Evolutionary conservation across 176 grass and related monocot species (phyloP), one percentile per base, ranked within the genome.

Genomic region (Poa annua): DNA sequence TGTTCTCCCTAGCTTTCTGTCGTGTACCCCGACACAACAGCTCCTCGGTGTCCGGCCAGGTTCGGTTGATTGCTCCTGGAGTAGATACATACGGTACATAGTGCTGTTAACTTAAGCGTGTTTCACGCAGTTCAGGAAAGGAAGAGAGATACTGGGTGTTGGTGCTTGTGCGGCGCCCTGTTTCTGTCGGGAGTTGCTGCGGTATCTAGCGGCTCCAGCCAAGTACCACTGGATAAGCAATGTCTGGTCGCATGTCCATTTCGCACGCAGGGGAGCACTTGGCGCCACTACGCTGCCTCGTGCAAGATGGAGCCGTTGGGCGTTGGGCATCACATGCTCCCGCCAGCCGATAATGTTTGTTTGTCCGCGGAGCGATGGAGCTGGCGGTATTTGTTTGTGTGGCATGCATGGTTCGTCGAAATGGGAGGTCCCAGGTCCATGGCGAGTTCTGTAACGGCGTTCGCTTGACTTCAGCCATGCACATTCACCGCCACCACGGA

Each of bases 301-400:
- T 51, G 41, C 36, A 25, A 71, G 42, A 45, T 45, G 44, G 62
- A 39, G 47, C 44, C 85, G 45, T 44, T 44, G 22, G 70, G 70
- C 85, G 45, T 44, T 44, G 22, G 70, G 70, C 29, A 1, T 82
- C 79, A 71, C 79, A 82, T 82, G 79, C 24, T 48, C 8, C 3
- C 41, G 12, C n/a, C 41, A 16, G 16, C 41, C 39, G 39, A 24
- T 71, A 70, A 13, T 6, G 9, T 48, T 12, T 47, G 36, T 20
- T 20, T 70, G 66, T 13, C 4, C 66, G 6, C 66, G 11, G 7
- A 34, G 62, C 29, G 15, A 25, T 64, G 63, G 14, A 16, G 6
- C 26, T 65, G 11, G 29, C 34, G 6, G 12, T 32, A 12, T 7
- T 7, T 16, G 13, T 34, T 65, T 65, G 62, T 32, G 33, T 66